Evolutionary conservation across 1,139 yeast genomes (phyloP).

Genomic region (Tardiomyces depauwii): DNA sequence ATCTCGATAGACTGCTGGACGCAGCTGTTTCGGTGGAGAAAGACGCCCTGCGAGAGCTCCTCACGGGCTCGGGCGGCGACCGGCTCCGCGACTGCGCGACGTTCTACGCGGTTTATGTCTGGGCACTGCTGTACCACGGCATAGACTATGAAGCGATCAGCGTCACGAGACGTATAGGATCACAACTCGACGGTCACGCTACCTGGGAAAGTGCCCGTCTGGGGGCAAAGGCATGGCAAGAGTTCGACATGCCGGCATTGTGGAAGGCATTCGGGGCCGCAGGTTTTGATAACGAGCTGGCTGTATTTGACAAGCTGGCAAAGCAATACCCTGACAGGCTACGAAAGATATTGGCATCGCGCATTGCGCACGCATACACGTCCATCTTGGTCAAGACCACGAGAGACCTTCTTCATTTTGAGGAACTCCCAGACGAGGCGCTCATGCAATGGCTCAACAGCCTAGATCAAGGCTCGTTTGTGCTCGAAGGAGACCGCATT

Average conservation of each 20-base stretch:
- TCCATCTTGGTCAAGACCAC: neutral
- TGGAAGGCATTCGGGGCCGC: conserved; percentile 2
- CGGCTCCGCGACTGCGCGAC: neutral
- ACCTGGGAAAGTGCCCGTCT: neutral
- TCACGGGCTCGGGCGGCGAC: no score
- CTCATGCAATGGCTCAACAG: neutral
- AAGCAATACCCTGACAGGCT: neutral
- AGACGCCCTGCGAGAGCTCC: no score
- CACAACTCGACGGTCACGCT: neutral
- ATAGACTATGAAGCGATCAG: conserved; percentile 1
- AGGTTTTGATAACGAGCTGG: neutral
- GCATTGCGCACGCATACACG: neutral
- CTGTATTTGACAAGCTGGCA: conserved; percentile 1
- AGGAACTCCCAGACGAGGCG: neutral
- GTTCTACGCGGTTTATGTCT: conserved; percentile 7
- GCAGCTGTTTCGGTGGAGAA: neutral
- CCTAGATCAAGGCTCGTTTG: neutral
- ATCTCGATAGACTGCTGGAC: neutral
- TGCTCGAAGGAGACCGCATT: neutral
- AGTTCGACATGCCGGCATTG: neutral
- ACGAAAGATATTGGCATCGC: neutral
- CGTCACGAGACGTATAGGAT: neutral
- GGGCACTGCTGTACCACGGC: conserved; percentile 5
- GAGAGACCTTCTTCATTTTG: neutral
- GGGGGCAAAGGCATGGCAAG: neutral